These are phyloP conservation scores for Suhomyces maxii DNA, from an alignment of 1,139 yeast species.

Conservation along the genomic window DNA sequence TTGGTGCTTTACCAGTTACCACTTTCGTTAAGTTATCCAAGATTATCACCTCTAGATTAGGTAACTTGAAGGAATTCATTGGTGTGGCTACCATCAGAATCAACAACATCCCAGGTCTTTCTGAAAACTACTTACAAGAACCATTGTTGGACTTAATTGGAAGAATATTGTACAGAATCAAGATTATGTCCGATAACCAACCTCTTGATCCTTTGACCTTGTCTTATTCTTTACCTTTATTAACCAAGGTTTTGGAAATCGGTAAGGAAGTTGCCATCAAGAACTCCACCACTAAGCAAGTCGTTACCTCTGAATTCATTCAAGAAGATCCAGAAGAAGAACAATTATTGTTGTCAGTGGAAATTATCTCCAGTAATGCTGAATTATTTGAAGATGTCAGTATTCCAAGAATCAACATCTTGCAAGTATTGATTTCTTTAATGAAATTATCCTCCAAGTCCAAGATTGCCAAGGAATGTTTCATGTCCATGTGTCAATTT, in stretches of 20 bases:
- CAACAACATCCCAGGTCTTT: conserved; percentile 39
- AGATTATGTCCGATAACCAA: conserved; percentile 70
- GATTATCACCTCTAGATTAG: conserved; percentile 49
- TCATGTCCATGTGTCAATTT: conserved; percentile 71
- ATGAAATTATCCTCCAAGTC: conserved; percentile 76
- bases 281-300: conserved; percentile 49
- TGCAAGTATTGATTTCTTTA: conserved; percentile 62
- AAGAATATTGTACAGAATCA: conserved; percentile 71
- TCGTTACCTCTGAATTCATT: conserved; percentile 59
- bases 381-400: conserved; percentile 66
- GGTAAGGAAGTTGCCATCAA: conserved; percentile 57
- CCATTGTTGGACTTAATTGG: conserved; percentile 56
- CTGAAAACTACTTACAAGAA: conserved; percentile 48
- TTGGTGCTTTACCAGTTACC: conserved; percentile 36
- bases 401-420: conserved; percentile 68
- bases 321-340: conserved; percentile 89
- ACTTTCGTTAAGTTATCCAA: conserved; percentile 48
- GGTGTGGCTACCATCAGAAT: conserved; percentile 72
- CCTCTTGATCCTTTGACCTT: conserved; percentile 70
- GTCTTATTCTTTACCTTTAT: conserved; percentile 72
- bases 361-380: conserved; percentile 73
- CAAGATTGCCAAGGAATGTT: conserved; percentile 79
- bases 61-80: conserved; percentile 47
- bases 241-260: conserved; percentile 60
- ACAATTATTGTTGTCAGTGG: conserved; percentile 74